phyloP scores from a whole-genome alignment of 306 rosid genomes.

The Casuarina equisetifolia region DNA sequence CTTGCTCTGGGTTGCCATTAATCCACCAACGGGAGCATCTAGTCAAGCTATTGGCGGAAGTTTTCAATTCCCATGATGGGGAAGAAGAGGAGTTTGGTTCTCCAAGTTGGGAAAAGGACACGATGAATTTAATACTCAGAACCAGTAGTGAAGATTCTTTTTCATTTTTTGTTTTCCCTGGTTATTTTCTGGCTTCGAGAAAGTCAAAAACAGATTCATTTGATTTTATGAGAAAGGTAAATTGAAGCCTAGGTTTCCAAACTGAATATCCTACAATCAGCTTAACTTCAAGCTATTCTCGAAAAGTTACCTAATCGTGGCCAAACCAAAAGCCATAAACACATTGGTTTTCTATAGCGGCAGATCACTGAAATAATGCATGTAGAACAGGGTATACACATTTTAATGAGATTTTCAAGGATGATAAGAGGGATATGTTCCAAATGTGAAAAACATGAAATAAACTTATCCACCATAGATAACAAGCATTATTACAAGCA shows the following conservation, averaged over 20 bases:
- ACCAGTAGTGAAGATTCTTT: neutral
- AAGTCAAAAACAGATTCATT: neutral
- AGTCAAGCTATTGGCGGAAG: conserved; percentile 9
- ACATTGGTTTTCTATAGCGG: neutral
- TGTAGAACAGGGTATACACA: neutral
- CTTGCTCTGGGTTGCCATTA: conserved; percentile 49
- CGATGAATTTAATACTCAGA: no score
- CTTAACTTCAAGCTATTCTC: neutral
- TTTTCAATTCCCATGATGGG: conserved; percentile 39
- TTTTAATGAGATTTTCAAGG: neutral
- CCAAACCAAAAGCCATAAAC: neutral
- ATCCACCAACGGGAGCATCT: conserved; percentile 24
- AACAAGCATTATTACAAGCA: neutral
- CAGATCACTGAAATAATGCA: neutral
- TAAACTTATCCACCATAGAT: neutral
- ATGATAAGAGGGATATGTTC: neutral
- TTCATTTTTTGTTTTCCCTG: neutral
- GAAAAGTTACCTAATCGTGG: neutral
- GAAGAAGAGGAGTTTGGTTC: no score
- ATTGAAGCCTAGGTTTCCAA: no score
- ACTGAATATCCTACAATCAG: neutral
- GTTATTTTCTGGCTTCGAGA: neutral
- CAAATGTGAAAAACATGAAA: conserved; percentile 1
- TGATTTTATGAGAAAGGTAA: no score
- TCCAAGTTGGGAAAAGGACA: no score